Evolutionary conservation across 2,329 filamentous ascomycete genomes (phyloP).

Genomic region (Hysterium pulicare): DNA sequence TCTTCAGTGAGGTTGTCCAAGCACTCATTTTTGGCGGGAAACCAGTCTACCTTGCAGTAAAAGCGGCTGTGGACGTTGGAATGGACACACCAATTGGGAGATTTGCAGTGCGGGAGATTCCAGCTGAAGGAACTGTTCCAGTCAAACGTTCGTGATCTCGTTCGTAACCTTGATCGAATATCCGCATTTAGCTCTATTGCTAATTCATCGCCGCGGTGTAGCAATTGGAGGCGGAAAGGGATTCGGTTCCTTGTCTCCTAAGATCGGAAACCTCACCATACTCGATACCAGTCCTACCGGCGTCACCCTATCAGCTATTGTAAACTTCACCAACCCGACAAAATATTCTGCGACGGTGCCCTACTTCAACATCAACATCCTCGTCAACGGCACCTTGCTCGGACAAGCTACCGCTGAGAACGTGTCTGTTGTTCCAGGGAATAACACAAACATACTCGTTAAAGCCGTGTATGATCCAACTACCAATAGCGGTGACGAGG

Average conservation of each 20-base stretch:
- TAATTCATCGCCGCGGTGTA: slow-evolving; percentile 28
- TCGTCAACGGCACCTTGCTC: slow-evolving; percentile 69
- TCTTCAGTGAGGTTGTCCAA: slow-evolving; percentile 79
- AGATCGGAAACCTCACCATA: slow-evolving; percentile 69
- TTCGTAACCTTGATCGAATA: slow-evolving; percentile 34
- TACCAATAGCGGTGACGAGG: slow-evolving; percentile 58
- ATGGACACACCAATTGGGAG: slow-evolving; percentile 78
- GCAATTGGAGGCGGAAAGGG: slow-evolving; percentile 43
- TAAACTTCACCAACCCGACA: slow-evolving; percentile 90
- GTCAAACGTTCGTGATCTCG: slow-evolving; percentile 85
- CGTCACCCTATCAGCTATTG: slow-evolving; percentile 64
- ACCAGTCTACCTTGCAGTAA: slow-evolving; percentile 67
- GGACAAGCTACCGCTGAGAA: slow-evolving; percentile 70
- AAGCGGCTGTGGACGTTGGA: slow-evolving; percentile 78
- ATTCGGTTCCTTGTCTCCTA: slow-evolving; percentile 55
- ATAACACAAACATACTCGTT: slow-evolving; percentile 68
- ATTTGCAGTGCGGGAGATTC: slow-evolving; percentile 77
- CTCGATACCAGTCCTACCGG: slow-evolving; percentile 68
- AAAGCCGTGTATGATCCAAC: slow-evolving; percentile 72
- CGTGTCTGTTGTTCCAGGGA: slow-evolving; percentile 62
- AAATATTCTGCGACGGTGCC: slow-evolving; percentile 81
- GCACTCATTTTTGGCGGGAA: slow-evolving; percentile 71
- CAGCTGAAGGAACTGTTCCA: slow-evolving; percentile 77
- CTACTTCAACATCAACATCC: slow-evolving; percentile 70
- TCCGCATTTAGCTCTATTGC: slow-evolving; percentile 16